Base-by-base conservation (phyloP, 352 stramenopile species). In the Pythium myriotylum region DNA sequence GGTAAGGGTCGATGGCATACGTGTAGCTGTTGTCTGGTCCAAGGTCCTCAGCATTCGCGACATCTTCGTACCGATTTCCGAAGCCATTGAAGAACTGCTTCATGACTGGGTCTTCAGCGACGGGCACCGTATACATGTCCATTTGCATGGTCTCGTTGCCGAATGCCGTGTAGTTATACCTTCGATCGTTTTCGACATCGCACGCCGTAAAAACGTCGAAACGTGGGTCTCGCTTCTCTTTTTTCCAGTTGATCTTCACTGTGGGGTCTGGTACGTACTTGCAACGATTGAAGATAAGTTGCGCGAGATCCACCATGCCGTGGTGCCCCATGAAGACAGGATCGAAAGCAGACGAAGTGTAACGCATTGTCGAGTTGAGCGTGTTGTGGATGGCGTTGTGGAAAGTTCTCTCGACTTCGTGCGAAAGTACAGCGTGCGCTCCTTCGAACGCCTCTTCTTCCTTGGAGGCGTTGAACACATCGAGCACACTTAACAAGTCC, bases 361-460 rank as follows among this genome's bases (percentile, higher is more conserved):
- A 56, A 13, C 50, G 39, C 59, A 73, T 73, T 1, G 41, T 65
- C 13, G 56, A 53, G 20, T 67, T 59, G 46, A 73, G 52, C 14
- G 48, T 62, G 29, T 59, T 68, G 60, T 73, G 65, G 32, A 73
- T 49, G 13, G 47, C 50, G 45, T 69, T 69, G 55, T 69, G 62
- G 33, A 69, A 65, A 3, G 48, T 65, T 13, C 12, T 52, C 54
- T 69, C 62, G 20, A 65, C 55, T 20, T 39, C 12, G 41, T 60
- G 32, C 0, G 48, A 65, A 6, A 65, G 39, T n/a, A 60, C 24
- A 13, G 29, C 54, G 32, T 69, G 54, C 0, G 27, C 48, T 2
- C 49, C 57, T 52, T 57, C 47, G 19, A 20, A 22, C 1, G 16
- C 43, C 4, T 37, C 54, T 16, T 45, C 37, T 16, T 62, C 33